phyloP scores from a whole-genome alignment of 192 early-diverging fungal species.

The Paraglomus occultum region DNA sequence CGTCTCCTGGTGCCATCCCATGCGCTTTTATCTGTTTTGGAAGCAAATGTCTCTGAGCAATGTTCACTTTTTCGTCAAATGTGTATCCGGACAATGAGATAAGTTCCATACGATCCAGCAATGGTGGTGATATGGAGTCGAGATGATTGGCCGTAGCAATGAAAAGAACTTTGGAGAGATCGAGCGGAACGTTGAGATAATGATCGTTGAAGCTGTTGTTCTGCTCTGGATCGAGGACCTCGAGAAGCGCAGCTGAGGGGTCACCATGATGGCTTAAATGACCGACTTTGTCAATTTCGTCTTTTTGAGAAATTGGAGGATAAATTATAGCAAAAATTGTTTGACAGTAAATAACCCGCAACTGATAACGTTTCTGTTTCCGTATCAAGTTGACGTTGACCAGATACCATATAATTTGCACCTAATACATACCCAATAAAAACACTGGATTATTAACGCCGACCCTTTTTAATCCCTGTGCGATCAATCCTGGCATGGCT shows the following conservation, averaged over 20 bases:
- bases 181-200: conserved; percentile 70
- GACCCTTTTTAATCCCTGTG: conserved; percentile 67
- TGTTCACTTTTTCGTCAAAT: conserved; percentile 78
- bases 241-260: conserved; percentile 77
- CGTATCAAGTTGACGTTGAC: too few relatives aligned
- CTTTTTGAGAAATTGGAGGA: too few relatives aligned
- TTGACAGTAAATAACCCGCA: neutral
- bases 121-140: conserved; percentile 72
- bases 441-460: conserved; percentile 80
- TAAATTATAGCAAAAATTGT: too few relatives aligned
- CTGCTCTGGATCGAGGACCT: conserved; percentile 86
- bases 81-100: conserved; percentile 78
- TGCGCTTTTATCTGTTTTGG: conserved; percentile 72
- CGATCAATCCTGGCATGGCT: conserved; percentile 75
- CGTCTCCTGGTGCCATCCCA: conserved; percentile 48
- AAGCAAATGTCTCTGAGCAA: conserved; percentile 68
- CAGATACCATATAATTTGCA: too few relatives aligned
- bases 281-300: conserved; percentile 85
- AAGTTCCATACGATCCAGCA: conserved; percentile 84
- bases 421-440: conserved; percentile 54
- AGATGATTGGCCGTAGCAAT: conserved; percentile 82
- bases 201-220: conserved; percentile 81
- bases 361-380: too few relatives aligned
- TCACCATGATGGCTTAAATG: conserved; percentile 66
- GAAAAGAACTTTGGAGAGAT: conserved; percentile 69